Conservation (phyloP, 179 eudicot species). For the Heliamphora ciliata region DNA sequence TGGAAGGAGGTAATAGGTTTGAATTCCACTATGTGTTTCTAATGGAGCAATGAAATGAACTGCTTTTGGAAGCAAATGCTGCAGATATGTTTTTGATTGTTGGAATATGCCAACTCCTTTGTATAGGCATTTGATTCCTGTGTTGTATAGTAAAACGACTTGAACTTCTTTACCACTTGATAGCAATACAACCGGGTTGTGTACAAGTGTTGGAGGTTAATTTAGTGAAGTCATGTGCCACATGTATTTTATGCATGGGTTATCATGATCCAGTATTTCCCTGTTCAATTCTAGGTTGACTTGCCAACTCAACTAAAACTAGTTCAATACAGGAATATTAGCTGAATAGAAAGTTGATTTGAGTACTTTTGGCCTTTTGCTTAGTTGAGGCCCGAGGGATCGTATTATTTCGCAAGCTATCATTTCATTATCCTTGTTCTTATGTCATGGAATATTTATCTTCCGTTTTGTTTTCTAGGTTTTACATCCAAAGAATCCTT, state of each 20-base stretch:
- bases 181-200: not conserved
- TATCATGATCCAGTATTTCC: not conserved
- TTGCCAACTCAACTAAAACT: not conserved
- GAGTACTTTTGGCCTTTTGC: not conserved
- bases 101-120: not conserved
- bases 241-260: not conserved
- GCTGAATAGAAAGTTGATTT: not conserved
- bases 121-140: constrained; percentile 6
- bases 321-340: not conserved
- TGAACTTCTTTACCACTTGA: not conserved
- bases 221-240: not conserved
- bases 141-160: not conserved
- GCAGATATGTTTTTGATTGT: not conserved
- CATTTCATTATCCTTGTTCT: constrained; percentile 1
- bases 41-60: not conserved
- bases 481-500: constrained; percentile 91
- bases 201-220: not conserved
- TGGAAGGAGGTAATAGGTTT: not conserved
- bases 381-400: not conserved
- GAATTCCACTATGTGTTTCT: not conserved
- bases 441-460: not conserved
- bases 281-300: not conserved
- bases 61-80: not conserved
- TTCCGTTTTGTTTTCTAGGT: constrained; percentile 39
- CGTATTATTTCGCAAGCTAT: not conserved